phyloP scores from a whole-genome alignment of 192 early-diverging fungal genomes.

The Backusella tuberculispora region DNA sequence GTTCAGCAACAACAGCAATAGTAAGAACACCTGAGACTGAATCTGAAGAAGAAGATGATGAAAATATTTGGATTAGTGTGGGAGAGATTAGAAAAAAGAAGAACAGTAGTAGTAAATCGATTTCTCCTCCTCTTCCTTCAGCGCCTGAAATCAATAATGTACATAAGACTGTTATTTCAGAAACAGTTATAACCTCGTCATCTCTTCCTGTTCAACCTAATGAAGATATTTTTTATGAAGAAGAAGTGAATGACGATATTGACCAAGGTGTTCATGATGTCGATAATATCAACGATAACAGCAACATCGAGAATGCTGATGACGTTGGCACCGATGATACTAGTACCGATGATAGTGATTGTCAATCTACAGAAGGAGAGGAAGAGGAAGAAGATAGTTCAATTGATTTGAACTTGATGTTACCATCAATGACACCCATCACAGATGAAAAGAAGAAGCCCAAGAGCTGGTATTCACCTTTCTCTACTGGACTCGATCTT shows the following conservation, averaged over 20 bases:
- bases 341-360: background rate
- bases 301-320: background rate
- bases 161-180: background rate
- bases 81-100: conserved; percentile 10
- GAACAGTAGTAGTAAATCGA: background rate
- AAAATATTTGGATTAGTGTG: conserved; percentile 7
- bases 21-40: background rate
- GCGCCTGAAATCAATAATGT: background rate
- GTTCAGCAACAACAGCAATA: background rate
- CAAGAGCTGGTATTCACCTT: conserved; percentile 25
- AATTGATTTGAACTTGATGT: conserved; percentile 1
- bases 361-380: background rate
- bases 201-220: too few relatives aligned
- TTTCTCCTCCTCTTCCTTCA: too few relatives aligned
- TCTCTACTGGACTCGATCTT: conserved; percentile 23
- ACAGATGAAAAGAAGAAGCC: background rate
- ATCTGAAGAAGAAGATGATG: background rate
- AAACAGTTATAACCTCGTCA: background rate
- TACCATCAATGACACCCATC: conserved; percentile 6
- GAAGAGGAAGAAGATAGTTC: background rate
- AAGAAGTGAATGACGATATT: background rate
- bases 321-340: background rate
- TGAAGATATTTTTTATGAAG: background rate
- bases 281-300: background rate
- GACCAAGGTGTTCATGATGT: background rate